Conservation (phyloP, 306 rosid species). For the Sindora glabra region DNA sequence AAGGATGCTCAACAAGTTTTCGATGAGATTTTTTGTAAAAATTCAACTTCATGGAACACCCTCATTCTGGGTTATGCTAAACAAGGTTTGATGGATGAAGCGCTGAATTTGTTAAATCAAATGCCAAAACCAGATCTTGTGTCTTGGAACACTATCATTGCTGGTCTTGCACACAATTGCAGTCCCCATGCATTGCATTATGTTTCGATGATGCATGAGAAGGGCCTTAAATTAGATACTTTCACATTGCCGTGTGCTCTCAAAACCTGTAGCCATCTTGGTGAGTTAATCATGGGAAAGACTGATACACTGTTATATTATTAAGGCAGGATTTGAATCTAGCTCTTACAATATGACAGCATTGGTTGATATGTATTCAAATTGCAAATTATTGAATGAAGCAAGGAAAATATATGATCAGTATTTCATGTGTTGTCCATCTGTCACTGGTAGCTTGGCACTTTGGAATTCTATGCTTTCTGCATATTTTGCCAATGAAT, state of each 20-base stretch:
- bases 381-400: slow-evolving; percentile 42
- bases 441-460: slow-evolving; percentile 40
- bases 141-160: slow-evolving; percentile 76
- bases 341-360: slow-evolving; percentile 57
- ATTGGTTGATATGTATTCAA: slow-evolving; percentile 75
- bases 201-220: slow-evolving; percentile 47
- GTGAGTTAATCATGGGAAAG: slow-evolving; percentile 43
- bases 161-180: slow-evolving; percentile 54
- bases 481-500: slow-evolving; percentile 48
- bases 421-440: slow-evolving; percentile 19
- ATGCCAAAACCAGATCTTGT: slow-evolving; percentile 56
- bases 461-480: slow-evolving; percentile 83
- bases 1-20: slow-evolving; percentile 55
- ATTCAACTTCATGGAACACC: slow-evolving; percentile 55
- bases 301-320: slow-evolving; percentile 52
- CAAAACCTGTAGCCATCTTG: slow-evolving; percentile 40
- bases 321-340: slow-evolving; percentile 57
- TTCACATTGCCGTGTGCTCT: slow-evolving; percentile 76
- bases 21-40: slow-evolving; percentile 27
- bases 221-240: slow-evolving; percentile 51
- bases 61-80: slow-evolving; percentile 47
- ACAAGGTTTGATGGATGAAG: slow-evolving; percentile 53
- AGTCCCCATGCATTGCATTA: slow-evolving; percentile 39
- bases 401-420: slow-evolving; percentile 49
- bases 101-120: slow-evolving; percentile 44